These are phyloP conservation scores for Blastobotrys attinorum DNA, from an alignment of 805 yeast species.

Conservation along the genomic window DNA sequence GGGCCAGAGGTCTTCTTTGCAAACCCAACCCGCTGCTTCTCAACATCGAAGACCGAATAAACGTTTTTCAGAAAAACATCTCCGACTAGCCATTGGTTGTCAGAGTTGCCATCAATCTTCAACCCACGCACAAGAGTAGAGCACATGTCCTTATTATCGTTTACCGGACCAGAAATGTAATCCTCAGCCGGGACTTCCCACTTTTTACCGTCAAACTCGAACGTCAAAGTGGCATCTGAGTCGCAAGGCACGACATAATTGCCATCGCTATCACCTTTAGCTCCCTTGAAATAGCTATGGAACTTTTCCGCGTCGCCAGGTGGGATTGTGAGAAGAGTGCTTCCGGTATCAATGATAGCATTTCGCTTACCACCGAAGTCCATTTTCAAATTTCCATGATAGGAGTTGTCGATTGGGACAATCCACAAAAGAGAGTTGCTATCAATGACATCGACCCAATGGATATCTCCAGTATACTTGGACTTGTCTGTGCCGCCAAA, in stretches of 20 bases:
- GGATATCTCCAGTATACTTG: constrained; percentile 35
- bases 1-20: constrained; percentile 33
- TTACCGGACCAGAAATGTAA: constrained; percentile 44
- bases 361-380: constrained; percentile 26
- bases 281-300: constrained; percentile 43
- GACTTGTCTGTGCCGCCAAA: constrained; percentile 35
- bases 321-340: constrained; percentile 53
- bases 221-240: constrained; percentile 33
- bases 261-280: constrained; percentile 47
- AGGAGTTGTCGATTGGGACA: constrained; percentile 34
- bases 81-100: constrained; percentile 53
- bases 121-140: constrained; percentile 58
- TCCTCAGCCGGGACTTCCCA: constrained; percentile 38
- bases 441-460: constrained; percentile 29
- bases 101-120: constrained; percentile 27
- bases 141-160: constrained; percentile 42
- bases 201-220: constrained; percentile 38
- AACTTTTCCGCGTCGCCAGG: constrained; percentile 44
- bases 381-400: constrained; percentile 30
- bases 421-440: constrained; percentile 41
- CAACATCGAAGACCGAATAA: constrained; percentile 52
- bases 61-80: constrained; percentile 50
- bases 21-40: constrained; percentile 43
- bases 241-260: constrained; percentile 57
- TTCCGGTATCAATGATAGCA: constrained; percentile 58